Evolutionary conservation across 2,329 filamentous ascomycete species (phyloP).

Genomic region (Neurospora crassa): DNA sequence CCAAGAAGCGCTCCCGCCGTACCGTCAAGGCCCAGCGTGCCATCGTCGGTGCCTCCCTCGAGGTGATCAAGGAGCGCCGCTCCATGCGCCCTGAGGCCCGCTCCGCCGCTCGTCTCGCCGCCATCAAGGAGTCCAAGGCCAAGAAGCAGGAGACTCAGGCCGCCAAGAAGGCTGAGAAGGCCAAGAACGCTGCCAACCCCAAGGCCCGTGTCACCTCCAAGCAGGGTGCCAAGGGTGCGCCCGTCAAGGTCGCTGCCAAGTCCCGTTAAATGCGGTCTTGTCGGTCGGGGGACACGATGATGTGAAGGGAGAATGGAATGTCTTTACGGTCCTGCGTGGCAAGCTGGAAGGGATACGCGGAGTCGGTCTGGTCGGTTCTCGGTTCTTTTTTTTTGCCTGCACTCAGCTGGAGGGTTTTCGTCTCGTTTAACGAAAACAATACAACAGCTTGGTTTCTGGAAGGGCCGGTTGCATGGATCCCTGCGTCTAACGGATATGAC

Average conservation of each 20-base stretch:
- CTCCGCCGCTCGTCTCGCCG: slow-evolving; percentile 75
- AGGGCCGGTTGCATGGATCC: slow-evolving; percentile 22
- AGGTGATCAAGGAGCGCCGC: slow-evolving; percentile 99
- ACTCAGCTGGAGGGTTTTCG: slow-evolving; percentile 17
- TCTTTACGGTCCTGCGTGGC: slow-evolving; percentile 16
- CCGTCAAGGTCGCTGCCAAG: slow-evolving; percentile 74
- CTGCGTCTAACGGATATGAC: slow-evolving; percentile 18
- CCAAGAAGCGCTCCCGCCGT: slow-evolving; percentile 98
- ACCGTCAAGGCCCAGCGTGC: slow-evolving; percentile 98
- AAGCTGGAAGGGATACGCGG: slow-evolving; percentile 18
- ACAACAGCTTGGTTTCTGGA: slow-evolving; percentile 15
- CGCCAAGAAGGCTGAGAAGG: slow-evolving; percentile 99
- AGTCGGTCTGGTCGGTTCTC: slow-evolving; percentile 22
- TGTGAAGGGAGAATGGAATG: slow-evolving; percentile 15
- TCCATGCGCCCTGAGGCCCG: slow-evolving; percentile 91
- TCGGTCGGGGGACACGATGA: slow-evolving; percentile 10
- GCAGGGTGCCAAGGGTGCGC: slow-evolving; percentile 90
- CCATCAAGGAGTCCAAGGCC: slow-evolving; percentile 97
- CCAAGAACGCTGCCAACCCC: slow-evolving; percentile 76
- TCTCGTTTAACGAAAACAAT: slow-evolving; percentile 16
- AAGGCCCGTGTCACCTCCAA: slow-evolving; percentile 75
- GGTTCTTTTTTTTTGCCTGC: slow-evolving; percentile 19
- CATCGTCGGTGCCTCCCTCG: slow-evolving; percentile 97
- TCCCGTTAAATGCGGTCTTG: slow-evolving; percentile 56
- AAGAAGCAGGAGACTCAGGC: slow-evolving; percentile 85